Conservation (phyloP, 208 protist genomes). For the Leishmania amazonensis region DNA sequence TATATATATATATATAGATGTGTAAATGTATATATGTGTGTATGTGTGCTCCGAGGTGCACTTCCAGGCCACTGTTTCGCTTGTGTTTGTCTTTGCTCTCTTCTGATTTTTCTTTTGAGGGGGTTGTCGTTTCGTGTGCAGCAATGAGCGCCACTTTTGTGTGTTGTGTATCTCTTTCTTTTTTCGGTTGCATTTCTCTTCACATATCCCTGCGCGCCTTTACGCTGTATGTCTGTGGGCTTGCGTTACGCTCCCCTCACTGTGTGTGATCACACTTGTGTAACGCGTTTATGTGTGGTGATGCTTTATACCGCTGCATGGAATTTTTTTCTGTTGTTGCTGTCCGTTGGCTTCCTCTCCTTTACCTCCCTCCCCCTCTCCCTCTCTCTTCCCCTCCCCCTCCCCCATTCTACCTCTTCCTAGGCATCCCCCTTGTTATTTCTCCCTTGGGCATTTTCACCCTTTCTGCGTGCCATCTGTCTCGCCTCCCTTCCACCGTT, state of each 20-base stretch:
- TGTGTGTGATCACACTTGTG: neutral
- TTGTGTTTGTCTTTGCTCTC: neutral
- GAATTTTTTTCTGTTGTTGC: neutral
- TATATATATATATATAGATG: neutral
- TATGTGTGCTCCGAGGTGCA: neutral
- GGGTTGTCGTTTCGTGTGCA: too few species aligned
- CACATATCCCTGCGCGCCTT: neutral
- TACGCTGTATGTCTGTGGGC: neutral
- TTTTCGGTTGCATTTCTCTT: neutral
- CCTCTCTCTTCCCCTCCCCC: neutral
- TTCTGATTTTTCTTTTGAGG: neutral
- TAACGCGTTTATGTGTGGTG: neutral
- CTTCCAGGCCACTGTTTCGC: neutral
- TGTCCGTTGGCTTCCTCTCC: neutral
- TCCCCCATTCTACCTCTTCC: neutral
- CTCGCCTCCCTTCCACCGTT: neutral
- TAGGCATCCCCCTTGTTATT: neutral
- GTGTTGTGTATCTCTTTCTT: neutral
- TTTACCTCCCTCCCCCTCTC: neutral
- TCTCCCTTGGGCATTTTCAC: neutral
- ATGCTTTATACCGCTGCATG: neutral
- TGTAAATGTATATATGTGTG: neutral
- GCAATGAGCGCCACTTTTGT: too few species aligned
- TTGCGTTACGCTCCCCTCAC: neutral
- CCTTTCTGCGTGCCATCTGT: neutral